phyloP scores from a whole-genome alignment of 129 eudicot species.

The Daucus carota region DNA sequence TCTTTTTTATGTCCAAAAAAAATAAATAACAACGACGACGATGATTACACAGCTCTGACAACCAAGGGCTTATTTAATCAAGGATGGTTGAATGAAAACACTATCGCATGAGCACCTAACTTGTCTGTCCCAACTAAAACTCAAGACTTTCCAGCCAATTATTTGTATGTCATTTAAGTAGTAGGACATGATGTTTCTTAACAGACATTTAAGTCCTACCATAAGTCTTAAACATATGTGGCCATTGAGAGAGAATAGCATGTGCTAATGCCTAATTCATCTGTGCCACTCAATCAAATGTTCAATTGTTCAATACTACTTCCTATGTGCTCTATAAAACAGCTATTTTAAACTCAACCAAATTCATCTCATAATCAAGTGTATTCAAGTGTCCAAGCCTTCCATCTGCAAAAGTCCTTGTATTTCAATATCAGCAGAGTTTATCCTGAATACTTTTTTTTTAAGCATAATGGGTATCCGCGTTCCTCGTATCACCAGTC shows the following conservation, averaged over 20 bases:
- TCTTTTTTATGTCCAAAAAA: too few relatives aligned
- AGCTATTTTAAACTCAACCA: background rate
- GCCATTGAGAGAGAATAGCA: background rate
- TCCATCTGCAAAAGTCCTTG: background rate
- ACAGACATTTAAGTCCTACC: background rate
- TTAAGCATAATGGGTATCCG: background rate
- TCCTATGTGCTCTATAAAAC: background rate
- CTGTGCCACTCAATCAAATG: background rate
- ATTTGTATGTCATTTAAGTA: too few relatives aligned
- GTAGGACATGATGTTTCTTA: background rate
- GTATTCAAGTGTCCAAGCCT: background rate
- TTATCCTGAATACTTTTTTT: background rate
- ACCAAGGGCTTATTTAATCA: too few relatives aligned
- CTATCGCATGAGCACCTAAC: background rate
- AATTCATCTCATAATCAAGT: background rate
- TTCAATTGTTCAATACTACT: background rate
- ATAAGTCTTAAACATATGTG: background rate
- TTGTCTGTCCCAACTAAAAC: background rate
- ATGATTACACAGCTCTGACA: too few relatives aligned
- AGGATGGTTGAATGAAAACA: too few relatives aligned
- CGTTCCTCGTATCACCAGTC: background rate
- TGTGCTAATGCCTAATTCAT: background rate
- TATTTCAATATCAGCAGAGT: background rate
- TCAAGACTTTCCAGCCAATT: too few relatives aligned
- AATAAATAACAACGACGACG: too few relatives aligned